phyloP scores from a whole-genome alignment of 768 basidiomycete species.

The Boletus reticulatus region DNA sequence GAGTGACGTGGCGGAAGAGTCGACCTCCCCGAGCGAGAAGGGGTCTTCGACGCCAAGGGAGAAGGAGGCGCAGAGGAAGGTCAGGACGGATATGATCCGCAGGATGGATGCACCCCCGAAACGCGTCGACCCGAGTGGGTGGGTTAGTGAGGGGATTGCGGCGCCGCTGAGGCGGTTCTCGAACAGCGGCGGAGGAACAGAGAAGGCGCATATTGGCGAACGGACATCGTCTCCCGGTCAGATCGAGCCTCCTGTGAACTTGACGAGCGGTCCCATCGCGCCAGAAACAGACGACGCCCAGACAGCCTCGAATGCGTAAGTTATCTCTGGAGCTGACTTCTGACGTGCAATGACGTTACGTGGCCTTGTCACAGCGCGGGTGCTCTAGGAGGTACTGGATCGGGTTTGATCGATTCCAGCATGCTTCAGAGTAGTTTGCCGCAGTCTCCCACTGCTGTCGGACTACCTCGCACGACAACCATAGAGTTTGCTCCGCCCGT shows the following conservation, averaged over 20 bases:
- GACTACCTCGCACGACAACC: conserved; percentile 43
- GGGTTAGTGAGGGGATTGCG: conserved; percentile 50
- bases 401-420: conserved; percentile 1
- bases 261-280: neutral
- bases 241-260: neutral
- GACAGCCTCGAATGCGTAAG: conserved; percentile 6
- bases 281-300: neutral
- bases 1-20: conserved; percentile 26
- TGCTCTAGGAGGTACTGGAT: conserved; percentile 2
- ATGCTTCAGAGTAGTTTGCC: neutral
- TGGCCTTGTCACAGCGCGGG: conserved; percentile 37
- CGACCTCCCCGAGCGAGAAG: conserved; percentile 11
- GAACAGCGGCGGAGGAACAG: conserved; percentile 2
- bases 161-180: conserved; percentile 24
- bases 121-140: conserved; percentile 72
- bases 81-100: conserved; percentile 76
- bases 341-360: neutral
- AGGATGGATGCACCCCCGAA: conserved; percentile 67
- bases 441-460: conserved; percentile 3
- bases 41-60: conserved; percentile 10
- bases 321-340: neutral
- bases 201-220: neutral
- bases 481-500: conserved; percentile 51
- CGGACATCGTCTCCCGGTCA: conserved; percentile 4
- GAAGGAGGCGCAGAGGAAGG: conserved; percentile 27